A percentile compares a stretch with the other conserved stretches of the same genome.
These are phyloP conservation scores for Platanthera guangdongensis DNA, from an alignment of 106 monocot species.

Conservation along the genomic window DNA sequence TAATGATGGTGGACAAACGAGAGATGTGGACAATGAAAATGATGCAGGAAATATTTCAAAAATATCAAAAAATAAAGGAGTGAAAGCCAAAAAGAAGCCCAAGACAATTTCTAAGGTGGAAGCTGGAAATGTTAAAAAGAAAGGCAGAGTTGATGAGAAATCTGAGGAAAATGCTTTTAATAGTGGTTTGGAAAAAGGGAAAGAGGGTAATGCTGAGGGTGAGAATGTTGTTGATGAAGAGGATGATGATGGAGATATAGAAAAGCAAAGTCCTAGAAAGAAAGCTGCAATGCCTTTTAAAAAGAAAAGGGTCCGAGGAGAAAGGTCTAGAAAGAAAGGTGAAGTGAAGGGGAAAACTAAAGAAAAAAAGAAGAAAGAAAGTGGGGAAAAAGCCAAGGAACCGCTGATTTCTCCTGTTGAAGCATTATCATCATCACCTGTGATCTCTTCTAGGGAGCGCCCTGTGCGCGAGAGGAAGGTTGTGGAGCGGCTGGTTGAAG, in stretches of 20 bases:
- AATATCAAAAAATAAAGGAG: background rate
- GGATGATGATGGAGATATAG: constrained; percentile 2
- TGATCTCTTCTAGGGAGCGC: constrained; percentile 14
- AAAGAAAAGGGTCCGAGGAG: background rate
- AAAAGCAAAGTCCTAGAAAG: background rate
- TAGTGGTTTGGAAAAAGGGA: background rate
- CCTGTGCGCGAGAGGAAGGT: constrained; percentile 84
- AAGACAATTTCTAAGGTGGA: background rate
- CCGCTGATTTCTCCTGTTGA: background rate
- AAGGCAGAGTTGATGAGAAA: background rate
- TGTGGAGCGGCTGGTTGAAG: constrained; percentile 89
- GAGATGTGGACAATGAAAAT: background rate
- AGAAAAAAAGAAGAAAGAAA: constrained; percentile 12
- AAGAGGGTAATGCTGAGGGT: background rate
- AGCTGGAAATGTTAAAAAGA: background rate
- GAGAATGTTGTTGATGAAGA: background rate
- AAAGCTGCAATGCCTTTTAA: background rate
- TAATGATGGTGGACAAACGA: constrained; percentile 1
- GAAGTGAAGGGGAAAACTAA: background rate
- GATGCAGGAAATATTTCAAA: background rate
- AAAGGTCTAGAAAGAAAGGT: background rate
- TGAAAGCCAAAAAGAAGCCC: background rate
- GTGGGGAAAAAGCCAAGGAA: constrained; percentile 4
- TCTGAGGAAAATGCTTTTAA: background rate
- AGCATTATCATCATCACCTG: background rate